Conservation (phyloP, 257 asterid species). For the Craterostigma plantagineum region DNA sequence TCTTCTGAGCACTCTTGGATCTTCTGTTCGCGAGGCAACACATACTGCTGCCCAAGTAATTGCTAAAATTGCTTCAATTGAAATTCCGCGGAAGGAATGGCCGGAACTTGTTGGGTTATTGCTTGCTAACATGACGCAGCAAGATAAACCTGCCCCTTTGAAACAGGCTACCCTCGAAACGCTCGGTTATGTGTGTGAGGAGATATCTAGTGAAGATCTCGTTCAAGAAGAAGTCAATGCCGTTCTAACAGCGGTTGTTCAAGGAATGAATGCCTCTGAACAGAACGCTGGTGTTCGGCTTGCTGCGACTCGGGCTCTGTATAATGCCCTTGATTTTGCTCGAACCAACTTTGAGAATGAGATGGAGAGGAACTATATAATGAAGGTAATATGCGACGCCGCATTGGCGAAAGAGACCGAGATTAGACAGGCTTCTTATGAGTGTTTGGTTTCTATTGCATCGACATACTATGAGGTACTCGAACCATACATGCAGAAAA, state of each 20-base stretch:
- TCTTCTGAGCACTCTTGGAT: slow-evolving; percentile 50
- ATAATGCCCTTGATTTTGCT: slow-evolving; percentile 84
- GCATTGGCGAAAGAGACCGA: slow-evolving; percentile 55
- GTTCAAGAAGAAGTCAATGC: slow-evolving; percentile 70
- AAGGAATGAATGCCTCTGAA: slow-evolving; percentile 66
- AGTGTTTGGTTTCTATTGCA: slow-evolving; percentile 74
- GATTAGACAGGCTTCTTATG: slow-evolving; percentile 72
- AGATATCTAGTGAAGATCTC: slow-evolving; percentile 57
- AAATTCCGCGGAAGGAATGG: slow-evolving; percentile 72
- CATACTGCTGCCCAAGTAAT: slow-evolving; percentile 76
- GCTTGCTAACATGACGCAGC: slow-evolving; percentile 61
- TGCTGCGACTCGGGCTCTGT: slow-evolving; percentile 67
- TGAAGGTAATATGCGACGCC: slow-evolving; percentile 72
- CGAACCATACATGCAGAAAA: slow-evolving; percentile 62
- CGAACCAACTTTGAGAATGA: slow-evolving; percentile 67
- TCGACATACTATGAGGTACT: slow-evolving; percentile 61
- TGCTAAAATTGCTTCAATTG: slow-evolving; percentile 79
- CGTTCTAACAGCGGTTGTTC: slow-evolving; percentile 70
- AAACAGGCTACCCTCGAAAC: slow-evolving; percentile 77
- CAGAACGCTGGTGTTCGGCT: slow-evolving; percentile 49
- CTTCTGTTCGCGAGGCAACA: slow-evolving; percentile 50
- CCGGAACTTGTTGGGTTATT: slow-evolving; percentile 56
- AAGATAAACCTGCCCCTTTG: slow-evolving; percentile 36
- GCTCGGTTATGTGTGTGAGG: slow-evolving; percentile 84
- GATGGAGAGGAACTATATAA: slow-evolving; percentile 76